Evolutionary conservation across 192 early-diverging fungal genomes (phyloP).

Genomic region (Coemansia sp.): DNA sequence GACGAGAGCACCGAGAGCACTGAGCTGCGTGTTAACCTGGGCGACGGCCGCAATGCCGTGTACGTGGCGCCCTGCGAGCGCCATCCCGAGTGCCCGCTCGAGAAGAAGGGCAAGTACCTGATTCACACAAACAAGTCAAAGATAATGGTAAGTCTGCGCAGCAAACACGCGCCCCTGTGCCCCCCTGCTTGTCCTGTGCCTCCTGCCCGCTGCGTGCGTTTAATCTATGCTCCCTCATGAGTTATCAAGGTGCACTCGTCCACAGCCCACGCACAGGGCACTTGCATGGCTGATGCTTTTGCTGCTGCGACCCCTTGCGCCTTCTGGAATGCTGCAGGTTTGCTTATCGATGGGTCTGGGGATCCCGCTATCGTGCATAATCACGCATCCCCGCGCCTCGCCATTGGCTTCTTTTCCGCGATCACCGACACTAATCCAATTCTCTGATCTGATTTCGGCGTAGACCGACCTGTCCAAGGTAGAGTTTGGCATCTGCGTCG

Average conservation of each 20-base stretch:
- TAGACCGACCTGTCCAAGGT: slow-evolving; percentile 58
- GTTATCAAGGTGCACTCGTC: too few species aligned
- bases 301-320: too few species aligned
- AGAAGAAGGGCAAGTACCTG: slow-evolving; percentile 48
- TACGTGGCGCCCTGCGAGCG: slow-evolving; percentile 51
- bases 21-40: slow-evolving; percentile 48
- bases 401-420: not conserved
- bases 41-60: slow-evolving; percentile 42
- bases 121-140: slow-evolving; percentile 47
- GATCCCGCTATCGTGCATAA: slow-evolving; percentile 2
- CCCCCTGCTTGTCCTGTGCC: too few species aligned
- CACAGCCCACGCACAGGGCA: too few species aligned
- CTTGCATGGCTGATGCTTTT: too few species aligned
- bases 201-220: too few species aligned
- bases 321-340: too few species aligned
- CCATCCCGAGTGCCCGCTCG: slow-evolving; percentile 42
- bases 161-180: too few species aligned
- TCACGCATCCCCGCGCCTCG: not conserved
- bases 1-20: not conserved
- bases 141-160: slow-evolving; percentile 53
- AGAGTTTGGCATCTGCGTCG: slow-evolving; percentile 62
- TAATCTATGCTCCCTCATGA: too few species aligned
- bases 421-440: not conserved
- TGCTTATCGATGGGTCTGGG: too few species aligned
- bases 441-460: slow-evolving; percentile 5